Percentiles rank a stretch among this genome's conserved stretches.
Conservation (phyloP, 495 filamentous ascomycete species). For the Penicillium goetzii region DNA sequence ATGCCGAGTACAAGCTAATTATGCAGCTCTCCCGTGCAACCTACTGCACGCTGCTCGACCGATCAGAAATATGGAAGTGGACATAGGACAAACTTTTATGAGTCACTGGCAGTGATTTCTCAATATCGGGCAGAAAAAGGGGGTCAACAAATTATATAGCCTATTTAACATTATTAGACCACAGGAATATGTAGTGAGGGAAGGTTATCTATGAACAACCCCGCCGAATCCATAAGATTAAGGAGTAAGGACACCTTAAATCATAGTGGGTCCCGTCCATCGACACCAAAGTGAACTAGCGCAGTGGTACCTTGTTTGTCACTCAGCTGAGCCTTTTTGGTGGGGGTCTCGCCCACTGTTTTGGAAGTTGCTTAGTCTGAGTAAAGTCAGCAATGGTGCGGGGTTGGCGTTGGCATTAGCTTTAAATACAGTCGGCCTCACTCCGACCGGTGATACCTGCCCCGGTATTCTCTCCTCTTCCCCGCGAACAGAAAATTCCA, state of each 20-base stretch:
- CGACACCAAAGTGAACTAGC: not conserved
- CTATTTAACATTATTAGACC: not conserved
- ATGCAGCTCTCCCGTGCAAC: not conserved
- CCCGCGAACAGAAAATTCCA: not conserved
- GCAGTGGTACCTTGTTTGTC: not conserved
- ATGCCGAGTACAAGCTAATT: not conserved
- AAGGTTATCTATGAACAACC: not conserved
- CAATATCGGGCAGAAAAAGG: not conserved
- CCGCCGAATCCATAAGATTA: not conserved
- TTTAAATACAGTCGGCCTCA: not conserved
- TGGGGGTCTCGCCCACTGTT: not conserved
- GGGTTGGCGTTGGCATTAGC: not conserved
- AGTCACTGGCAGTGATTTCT: not conserved
- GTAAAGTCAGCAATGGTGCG: not conserved
- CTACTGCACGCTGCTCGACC: not conserved
- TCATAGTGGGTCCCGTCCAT: not conserved
- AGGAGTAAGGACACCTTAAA: not conserved
- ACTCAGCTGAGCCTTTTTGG: not conserved
- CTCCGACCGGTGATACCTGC: not conserved
- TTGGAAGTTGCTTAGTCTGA: not conserved
- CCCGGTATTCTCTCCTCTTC: not conserved
- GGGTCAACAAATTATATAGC: not conserved
- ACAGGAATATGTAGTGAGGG: not conserved
- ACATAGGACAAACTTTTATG: not conserved
- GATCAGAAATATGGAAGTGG: not conserved